Conservation (phyloP, 805 yeast species). For the Ogataea parapolymorpha region DNA sequence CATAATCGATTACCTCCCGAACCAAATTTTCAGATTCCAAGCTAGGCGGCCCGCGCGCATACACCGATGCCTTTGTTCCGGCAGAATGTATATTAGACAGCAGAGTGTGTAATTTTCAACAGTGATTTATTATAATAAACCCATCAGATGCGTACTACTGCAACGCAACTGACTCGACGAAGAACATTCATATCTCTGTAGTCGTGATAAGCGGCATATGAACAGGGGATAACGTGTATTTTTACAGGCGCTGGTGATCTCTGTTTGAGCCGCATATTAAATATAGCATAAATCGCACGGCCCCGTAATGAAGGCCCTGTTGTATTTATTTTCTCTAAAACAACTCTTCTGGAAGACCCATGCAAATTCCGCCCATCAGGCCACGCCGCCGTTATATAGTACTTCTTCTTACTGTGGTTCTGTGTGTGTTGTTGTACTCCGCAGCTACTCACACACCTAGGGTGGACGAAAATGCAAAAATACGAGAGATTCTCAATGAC, state of each 20-base stretch:
- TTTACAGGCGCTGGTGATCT: neutral
- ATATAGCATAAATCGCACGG: neutral
- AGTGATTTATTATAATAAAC: no score
- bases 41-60: no score
- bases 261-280: neutral
- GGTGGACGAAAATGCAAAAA: conserved; percentile 7
- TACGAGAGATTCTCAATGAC: conserved; percentile 6
- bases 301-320: no score
- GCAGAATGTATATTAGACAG: no score
- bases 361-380: conserved; percentile 8
- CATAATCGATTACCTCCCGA: neutral
- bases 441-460: neutral
- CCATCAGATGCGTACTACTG: no score
- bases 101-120: no score
- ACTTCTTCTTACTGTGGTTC: conserved; percentile 3
- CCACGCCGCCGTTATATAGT: conserved; percentile 6
- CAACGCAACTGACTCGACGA: no score
- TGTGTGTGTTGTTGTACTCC: conserved; percentile 4
- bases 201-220: no score
- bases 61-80: no score
- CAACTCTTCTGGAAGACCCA: neutral
- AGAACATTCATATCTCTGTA: no score
- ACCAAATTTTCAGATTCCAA: neutral
- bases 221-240: no score
- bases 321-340: neutral